Conservation (phyloP, 768 basidiomycete species). For the Kwoniella botswanensis region DNA sequence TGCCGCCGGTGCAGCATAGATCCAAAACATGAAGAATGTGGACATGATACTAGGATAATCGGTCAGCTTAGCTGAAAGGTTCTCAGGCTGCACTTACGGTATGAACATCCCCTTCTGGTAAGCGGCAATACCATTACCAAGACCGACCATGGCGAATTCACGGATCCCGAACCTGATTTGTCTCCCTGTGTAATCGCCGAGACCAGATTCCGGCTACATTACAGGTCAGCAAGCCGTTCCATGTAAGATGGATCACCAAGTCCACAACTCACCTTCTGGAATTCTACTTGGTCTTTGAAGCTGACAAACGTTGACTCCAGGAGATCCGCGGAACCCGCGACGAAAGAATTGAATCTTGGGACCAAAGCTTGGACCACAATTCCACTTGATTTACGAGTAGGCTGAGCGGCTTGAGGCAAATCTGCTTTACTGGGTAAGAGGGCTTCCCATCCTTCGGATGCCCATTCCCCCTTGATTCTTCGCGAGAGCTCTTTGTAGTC, state of each 20-base stretch:
- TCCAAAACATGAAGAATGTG: conserved; percentile 58
- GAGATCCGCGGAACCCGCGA: conserved; percentile 51
- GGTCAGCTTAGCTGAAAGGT: not conserved
- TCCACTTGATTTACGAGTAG: conserved; percentile 49
- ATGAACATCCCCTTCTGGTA: conserved; percentile 57
- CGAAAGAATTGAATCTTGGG: conserved; percentile 40
- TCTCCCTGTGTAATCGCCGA: conserved; percentile 52
- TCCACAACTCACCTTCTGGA: conserved; percentile 46
- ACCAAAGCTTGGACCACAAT: conserved; percentile 47
- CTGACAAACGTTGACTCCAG: conserved; percentile 54
- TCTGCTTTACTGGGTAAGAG: conserved; percentile 40
- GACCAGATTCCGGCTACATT: conserved; percentile 40
- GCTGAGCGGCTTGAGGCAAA: conserved; percentile 33
- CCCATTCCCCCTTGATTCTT: conserved; percentile 40
- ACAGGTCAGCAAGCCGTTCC: not conserved
- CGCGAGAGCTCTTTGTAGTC: conserved; percentile 38
- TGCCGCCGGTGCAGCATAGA: conserved; percentile 56
- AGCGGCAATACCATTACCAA: conserved; percentile 53
- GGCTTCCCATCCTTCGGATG: conserved; percentile 39
- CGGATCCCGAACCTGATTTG: conserved; percentile 56
- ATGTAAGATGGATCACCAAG: not conserved
- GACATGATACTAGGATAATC: conserved; percentile 41
- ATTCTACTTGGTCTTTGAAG: conserved; percentile 48
- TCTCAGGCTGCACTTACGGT: conserved; percentile 37
- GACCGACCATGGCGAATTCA: conserved; percentile 54